These are phyloP conservation scores for Pinus albicaulis DNA, from an alignment of 75 land plant species.

Conservation along the genomic window DNA sequence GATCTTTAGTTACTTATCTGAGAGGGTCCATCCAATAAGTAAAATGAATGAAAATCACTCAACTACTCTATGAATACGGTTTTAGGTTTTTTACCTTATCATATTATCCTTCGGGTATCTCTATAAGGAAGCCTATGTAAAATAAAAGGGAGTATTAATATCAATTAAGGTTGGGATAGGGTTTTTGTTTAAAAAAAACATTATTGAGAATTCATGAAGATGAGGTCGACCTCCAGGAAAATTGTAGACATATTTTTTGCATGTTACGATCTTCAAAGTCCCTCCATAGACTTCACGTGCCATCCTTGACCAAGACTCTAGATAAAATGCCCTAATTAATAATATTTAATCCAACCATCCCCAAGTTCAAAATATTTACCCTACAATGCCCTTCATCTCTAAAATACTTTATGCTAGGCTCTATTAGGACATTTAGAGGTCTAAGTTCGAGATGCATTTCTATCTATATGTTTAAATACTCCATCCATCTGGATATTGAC, in stretches of 20 bases:
- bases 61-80: no score
- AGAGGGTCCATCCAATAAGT: no score
- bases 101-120: no score
- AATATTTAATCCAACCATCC: constrained; percentile 21
- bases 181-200: no score
- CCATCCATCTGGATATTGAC: constrained; percentile 27
- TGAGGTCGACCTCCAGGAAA: constrained; percentile 18
- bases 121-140: no score
- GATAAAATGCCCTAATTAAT: constrained; percentile 7
- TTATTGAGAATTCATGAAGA: constrained; percentile 21
- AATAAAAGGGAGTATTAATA: no score
- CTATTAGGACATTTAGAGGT: constrained; percentile 18
- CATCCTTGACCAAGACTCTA: constrained; percentile 19
- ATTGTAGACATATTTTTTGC: constrained; percentile 29
- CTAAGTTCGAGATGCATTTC: constrained; percentile 23
- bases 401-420: constrained; percentile 17
- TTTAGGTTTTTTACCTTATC: no score
- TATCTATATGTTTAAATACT: constrained; percentile 16
- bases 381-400: constrained; percentile 14
- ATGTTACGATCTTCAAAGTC: constrained; percentile 7
- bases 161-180: no score
- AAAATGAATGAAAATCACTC: no score
- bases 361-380: constrained; percentile 27
- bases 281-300: constrained; percentile 25
- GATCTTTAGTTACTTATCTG: no score